These are phyloP conservation scores for Picochlorum sp. DNA, from an alignment of 139 green algal species.

Conservation along the genomic window DNA sequence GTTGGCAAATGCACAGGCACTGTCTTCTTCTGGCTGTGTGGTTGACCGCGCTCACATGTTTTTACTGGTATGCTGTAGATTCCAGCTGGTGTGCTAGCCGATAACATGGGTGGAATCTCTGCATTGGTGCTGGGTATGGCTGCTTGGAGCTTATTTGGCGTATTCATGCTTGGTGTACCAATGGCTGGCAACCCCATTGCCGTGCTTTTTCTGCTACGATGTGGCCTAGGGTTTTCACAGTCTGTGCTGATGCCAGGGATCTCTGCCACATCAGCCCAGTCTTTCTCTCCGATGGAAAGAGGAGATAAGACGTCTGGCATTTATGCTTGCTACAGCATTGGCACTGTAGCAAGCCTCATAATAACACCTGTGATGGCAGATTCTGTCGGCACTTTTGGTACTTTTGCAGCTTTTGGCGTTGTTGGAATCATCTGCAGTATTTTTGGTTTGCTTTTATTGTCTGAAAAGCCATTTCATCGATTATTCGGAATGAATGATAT, in stretches of 20 bases:
- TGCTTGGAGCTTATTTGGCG: slow-evolving; percentile 34
- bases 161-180: slow-evolving; percentile 1
- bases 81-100: slow-evolving; percentile 27
- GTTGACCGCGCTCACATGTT: too few species aligned
- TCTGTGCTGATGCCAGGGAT: slow-evolving; percentile 53
- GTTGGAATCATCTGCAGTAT: slow-evolving; percentile 32
- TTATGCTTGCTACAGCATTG: slow-evolving; percentile 54
- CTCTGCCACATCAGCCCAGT: slow-evolving; percentile 38
- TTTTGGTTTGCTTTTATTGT: neutral
- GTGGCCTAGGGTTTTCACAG: slow-evolving; percentile 43
- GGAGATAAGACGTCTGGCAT: slow-evolving; percentile 29
- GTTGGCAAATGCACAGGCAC: neutral
- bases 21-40: neutral
- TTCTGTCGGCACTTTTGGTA: slow-evolving; percentile 22
- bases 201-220: slow-evolving; percentile 22
- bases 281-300: slow-evolving; percentile 34
- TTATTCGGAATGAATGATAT: neutral
- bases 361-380: slow-evolving; percentile 31
- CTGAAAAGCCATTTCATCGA: neutral
- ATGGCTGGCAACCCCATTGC: slow-evolving; percentile 12
- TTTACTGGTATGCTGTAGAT: slow-evolving; percentile 25
- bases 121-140: slow-evolving; percentile 43
- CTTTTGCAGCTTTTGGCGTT: slow-evolving; percentile 30
- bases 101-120: slow-evolving; percentile 22
- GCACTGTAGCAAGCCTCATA: slow-evolving; percentile 44